Percentiles rank a stretch among this genome's conserved stretches.
Evolutionary conservation across 768 basidiomycete species (phyloP).

Genomic region (Podaxis sp.): DNA sequence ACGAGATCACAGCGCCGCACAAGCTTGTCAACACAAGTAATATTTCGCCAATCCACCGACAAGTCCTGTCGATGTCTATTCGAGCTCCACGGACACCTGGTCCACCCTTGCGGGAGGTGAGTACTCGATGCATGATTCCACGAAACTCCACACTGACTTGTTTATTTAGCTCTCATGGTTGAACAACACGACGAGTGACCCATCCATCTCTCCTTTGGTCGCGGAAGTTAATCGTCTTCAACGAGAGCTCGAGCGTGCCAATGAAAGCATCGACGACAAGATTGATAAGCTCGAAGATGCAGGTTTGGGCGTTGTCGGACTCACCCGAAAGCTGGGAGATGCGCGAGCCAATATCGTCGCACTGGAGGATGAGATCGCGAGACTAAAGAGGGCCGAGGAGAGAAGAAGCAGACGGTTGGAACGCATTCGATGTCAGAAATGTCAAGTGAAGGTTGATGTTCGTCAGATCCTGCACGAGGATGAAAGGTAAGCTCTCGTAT

Average conservation of each 20-base stretch:
- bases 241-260: constrained; percentile 70
- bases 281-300: constrained; percentile 81
- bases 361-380: constrained; percentile 67
- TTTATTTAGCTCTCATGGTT: constrained; percentile 66
- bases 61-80: constrained; percentile 63
- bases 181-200: constrained; percentile 55
- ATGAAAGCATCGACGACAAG: constrained; percentile 85
- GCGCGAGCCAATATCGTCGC: constrained; percentile 50
- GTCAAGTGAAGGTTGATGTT: constrained; percentile 57
- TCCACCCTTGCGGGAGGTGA: constrained; percentile 70
- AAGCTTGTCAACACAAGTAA: constrained; percentile 50
- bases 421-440: constrained; percentile 64
- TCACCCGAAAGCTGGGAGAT: constrained; percentile 69
- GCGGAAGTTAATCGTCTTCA: constrained; percentile 71
- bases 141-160: neutral
- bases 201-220: constrained; percentile 57
- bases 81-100: constrained; percentile 75
- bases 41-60: constrained; percentile 77
- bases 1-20: constrained; percentile 53
- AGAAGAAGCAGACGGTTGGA: constrained; percentile 59
- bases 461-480: constrained; percentile 41
- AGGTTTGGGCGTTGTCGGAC: constrained; percentile 66
- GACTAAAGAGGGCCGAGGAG: constrained; percentile 64
- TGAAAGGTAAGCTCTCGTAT: constrained; percentile 47
- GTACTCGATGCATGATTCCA: constrained; percentile 19